phyloP scores from a whole-genome alignment of 1,284 basidiomycete species.

The Leccinum solheimii region DNA sequence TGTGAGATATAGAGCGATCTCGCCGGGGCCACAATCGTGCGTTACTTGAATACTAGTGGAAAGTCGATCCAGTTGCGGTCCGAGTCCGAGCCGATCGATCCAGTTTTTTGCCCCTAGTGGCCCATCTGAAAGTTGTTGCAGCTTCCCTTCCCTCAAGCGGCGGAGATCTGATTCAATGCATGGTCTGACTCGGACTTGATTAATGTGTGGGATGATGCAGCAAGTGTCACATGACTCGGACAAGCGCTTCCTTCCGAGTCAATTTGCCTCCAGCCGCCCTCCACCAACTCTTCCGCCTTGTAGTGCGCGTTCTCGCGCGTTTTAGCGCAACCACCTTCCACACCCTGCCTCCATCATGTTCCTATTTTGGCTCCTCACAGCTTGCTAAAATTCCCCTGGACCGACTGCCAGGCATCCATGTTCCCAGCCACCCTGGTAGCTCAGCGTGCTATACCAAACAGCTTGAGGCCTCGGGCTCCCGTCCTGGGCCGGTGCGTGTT shows the following conservation, averaged over 20 bases:
- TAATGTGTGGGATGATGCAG: too few species aligned
- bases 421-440: not conserved
- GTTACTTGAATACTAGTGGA: not conserved
- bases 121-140: not conserved
- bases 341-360: not conserved
- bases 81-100: not conserved
- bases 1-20: not conserved
- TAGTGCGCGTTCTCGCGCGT: not conserved
- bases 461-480: too few species aligned
- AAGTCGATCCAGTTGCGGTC: not conserved
- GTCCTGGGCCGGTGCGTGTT: not conserved
- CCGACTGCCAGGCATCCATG: not conserved
- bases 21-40: not conserved
- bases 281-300: not conserved
- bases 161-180: not conserved
- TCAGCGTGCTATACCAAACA: not conserved
- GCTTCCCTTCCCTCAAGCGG: not conserved
- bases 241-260: too few species aligned
- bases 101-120: not conserved
- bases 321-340: too few species aligned
- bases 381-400: too few species aligned
- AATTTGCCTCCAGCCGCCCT: too few species aligned
- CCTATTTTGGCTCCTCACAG: not conserved
- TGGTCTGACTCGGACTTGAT: not conserved
- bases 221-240: not conserved